phyloP scores from a whole-genome alignment of 768 basidiomycete genomes.

The Rhodotorula paludigena region DNA sequence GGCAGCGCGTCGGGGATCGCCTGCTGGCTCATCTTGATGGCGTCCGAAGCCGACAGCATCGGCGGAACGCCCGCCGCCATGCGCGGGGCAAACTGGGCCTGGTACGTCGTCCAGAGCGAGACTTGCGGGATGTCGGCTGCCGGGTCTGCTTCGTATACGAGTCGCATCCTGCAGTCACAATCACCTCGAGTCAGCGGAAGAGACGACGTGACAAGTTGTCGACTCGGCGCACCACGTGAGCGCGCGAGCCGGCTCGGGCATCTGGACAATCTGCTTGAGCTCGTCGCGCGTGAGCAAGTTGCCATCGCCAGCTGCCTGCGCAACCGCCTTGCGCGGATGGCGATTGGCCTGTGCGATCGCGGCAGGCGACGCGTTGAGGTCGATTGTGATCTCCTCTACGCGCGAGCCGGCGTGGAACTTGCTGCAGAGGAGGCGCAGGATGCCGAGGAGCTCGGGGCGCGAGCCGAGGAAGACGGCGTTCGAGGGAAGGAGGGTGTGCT shows the following conservation, averaged over 20 bases:
- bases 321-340: neutral
- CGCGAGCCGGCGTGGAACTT: conserved; percentile 29
- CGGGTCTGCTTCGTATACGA: conserved; percentile 71
- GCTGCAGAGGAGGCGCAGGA: conserved; percentile 31
- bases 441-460: conserved; percentile 28
- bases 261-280: neutral
- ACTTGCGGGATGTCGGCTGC: conserved; percentile 86
- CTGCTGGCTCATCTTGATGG: conserved; percentile 83
- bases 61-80: conserved; percentile 47
- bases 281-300: conserved; percentile 6
- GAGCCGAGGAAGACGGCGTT: conserved; percentile 34
- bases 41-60: conserved; percentile 77
- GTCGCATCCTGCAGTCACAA: conserved; percentile 68
- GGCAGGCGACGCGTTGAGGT: conserved; percentile 1
- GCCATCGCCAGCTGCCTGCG: neutral
- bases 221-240: conserved; percentile 44
- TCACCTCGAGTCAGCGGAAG: neutral
- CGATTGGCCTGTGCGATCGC: conserved; percentile 23
- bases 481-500: conserved; percentile 38
- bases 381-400: conserved; percentile 30
- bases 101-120: conserved; percentile 91
- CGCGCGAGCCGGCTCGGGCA: conserved; percentile 13
- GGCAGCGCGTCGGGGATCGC: conserved; percentile 82
- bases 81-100: conserved; percentile 67
- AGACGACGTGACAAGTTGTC: neutral